A percentile compares a stretch with the other conserved stretches of the same genome.
These are phyloP conservation scores for Aquilaria yunnanensis DNA, from an alignment of 345 rosid genomes.

Conservation along the genomic window DNA sequence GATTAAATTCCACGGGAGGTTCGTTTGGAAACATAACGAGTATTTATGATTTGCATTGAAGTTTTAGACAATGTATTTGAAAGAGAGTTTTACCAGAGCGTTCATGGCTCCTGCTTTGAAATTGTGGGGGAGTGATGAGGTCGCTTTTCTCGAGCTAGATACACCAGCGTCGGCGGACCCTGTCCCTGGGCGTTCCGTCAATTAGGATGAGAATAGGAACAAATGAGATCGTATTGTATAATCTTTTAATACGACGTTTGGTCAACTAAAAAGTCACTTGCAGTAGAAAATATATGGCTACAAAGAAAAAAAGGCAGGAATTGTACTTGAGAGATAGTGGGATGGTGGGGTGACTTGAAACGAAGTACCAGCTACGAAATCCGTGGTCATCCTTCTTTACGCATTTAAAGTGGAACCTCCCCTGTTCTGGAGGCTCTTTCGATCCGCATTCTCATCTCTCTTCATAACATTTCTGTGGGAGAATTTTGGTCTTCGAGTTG, in stretches of 20 bases:
- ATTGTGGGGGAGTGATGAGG: slow-evolving; percentile 27
- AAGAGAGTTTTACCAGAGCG: too few species aligned
- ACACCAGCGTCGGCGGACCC: slow-evolving; percentile 32
- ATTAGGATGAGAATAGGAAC: slow-evolving; percentile 10
- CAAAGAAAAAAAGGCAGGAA: neutral
- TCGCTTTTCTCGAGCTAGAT: slow-evolving; percentile 44
- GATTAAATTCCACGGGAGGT: too few species aligned
- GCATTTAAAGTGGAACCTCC: slow-evolving; percentile 19
- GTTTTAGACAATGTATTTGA: too few species aligned
- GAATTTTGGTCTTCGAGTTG: neutral
- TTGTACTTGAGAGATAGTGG: slow-evolving; percentile 29
- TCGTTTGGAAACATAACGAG: too few species aligned
- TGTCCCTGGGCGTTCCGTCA: slow-evolving; percentile 19
- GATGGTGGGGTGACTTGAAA: slow-evolving; percentile 26
- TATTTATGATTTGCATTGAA: too few species aligned
- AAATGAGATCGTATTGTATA: too few species aligned
- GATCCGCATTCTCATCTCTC: slow-evolving; percentile 22
- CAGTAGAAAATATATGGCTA: too few species aligned
- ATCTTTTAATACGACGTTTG: too few species aligned
- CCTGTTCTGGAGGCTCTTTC: slow-evolving; percentile 22
- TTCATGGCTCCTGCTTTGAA: slow-evolving; percentile 35
- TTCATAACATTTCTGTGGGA: slow-evolving; percentile 26
- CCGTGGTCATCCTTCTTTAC: slow-evolving; percentile 14
- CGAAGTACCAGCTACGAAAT: slow-evolving; percentile 28
- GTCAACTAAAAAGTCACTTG: too few species aligned